Evolutionary conservation across 768 basidiomycete species (phyloP).

Genomic region (Termitomyces eurrhizus): DNA sequence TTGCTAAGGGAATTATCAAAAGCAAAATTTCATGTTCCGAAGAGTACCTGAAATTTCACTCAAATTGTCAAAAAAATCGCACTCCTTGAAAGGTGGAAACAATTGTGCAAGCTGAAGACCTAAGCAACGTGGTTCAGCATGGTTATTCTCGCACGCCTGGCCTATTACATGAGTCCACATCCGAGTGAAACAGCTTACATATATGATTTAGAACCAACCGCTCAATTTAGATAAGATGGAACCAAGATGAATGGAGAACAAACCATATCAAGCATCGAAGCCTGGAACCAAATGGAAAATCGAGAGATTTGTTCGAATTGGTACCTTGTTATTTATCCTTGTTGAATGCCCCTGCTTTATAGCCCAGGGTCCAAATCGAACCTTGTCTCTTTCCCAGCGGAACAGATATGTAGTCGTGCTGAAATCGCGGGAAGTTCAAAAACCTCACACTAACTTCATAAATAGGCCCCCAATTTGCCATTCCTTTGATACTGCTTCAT

Average conservation of each 20-base stretch:
- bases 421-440: conserved; percentile 6
- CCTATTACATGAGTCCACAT: background rate
- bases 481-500: background rate
- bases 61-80: background rate
- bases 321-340: conserved; percentile 2
- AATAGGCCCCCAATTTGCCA: background rate
- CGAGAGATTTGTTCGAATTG: conserved; percentile 5
- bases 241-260: conserved; percentile 3
- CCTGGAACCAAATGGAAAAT: conserved; percentile 1
- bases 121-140: background rate
- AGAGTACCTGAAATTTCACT: conserved; percentile 9
- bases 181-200: background rate
- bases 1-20: background rate
- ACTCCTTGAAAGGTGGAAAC: background rate
- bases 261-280: conserved; percentile 12
- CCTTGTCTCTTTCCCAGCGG: conserved; percentile 9
- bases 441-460: background rate
- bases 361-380: conserved; percentile 8
- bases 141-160: background rate
- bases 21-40: conserved; percentile 4
- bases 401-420: background rate
- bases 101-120: background rate
- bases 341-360: background rate
- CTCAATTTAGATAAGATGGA: conserved; percentile 9
- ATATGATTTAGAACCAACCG: background rate